Evolutionary conservation across 2,329 filamentous ascomycete genomes (phyloP).

Genomic region (Ceratocystiopsis sp.): DNA sequence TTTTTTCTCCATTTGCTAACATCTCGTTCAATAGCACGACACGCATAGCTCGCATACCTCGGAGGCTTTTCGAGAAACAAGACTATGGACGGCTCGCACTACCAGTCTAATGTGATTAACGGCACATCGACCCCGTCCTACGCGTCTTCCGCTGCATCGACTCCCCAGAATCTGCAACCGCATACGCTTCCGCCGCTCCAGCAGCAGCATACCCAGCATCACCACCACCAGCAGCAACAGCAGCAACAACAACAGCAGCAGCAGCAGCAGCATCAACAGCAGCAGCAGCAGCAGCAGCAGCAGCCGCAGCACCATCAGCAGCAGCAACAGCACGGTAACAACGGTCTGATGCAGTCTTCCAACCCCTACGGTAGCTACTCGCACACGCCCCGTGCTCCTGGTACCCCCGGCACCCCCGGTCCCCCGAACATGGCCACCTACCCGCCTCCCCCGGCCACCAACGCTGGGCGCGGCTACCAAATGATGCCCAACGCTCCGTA

Average conservation of each 20-base stretch:
- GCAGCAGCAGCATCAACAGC: conserved; percentile 16
- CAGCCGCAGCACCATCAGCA: background rate
- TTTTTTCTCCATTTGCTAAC: background rate
- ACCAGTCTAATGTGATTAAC: conserved; percentile 16
- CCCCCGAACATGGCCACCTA: conserved; percentile 35
- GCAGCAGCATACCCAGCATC: conserved; percentile 25
- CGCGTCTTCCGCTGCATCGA: conserved; percentile 13
- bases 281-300: conserved; percentile 6
- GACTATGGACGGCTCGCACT: conserved; percentile 16
- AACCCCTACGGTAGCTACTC: conserved; percentile 38
- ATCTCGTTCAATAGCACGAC: background rate
- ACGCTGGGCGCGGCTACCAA: conserved; percentile 30
- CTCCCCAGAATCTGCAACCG: conserved; percentile 12
- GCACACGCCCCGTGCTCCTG: conserved; percentile 44
- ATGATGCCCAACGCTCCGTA: conserved; percentile 37
- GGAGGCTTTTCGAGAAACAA: conserved; percentile 7
- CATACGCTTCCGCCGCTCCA: conserved; percentile 16
- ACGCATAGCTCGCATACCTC: no score
- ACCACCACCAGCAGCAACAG: conserved; percentile 19
- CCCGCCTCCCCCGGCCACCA: conserved; percentile 26
- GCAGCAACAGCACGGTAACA: conserved; percentile 25
- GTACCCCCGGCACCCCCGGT: conserved; percentile 45
- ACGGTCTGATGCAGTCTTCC: conserved; percentile 31
- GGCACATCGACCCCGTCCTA: conserved; percentile 15
- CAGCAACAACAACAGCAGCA: conserved; percentile 9